Evolutionary conservation across 2,329 filamentous ascomycete genomes (phyloP), one percentile per base, ranked within the genome.

Genomic region (Fusarium tricinctum): DNA sequence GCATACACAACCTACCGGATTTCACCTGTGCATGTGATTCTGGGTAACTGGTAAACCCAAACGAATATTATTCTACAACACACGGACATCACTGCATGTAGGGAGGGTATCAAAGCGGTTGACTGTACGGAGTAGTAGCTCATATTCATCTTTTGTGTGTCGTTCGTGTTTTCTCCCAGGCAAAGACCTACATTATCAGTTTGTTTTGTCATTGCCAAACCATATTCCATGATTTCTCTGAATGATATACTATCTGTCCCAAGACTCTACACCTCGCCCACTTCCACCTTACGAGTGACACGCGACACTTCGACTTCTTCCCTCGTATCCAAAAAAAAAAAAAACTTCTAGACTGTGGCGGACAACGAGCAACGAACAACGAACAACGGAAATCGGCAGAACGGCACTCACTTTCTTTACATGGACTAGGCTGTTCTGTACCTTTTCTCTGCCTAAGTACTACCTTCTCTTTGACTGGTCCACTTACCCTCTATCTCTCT

Each of bases 391-490:
- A 38, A n/a, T 38, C 35, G 35, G 35, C 35, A 38, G 35, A 38
- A n/a, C 60, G 54, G 61, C 45, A 58, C 53, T 53, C 32, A 39
- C 20, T 51, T 40, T 20, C 22, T 35, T 68, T 74, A 73, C 71
- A 77, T 73, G 73, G 75, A 69, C 70, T 63, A 64, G 65, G 57
- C 66, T 63, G 58, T 33, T 15, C 14, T 26, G 9, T 26, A 26
- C 26, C 30, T 33, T 33, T 67, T 67, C 66, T 65, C 63, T 38
- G n/a, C 23, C 23, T 23, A 8, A 8, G 23, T 23, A 23, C 23
- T 8, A 3, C 23, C 23, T 23, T 23, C 35, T 19, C 35, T 72
- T 64, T 76, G 62, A 73, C 73, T 74, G 75, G 75, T 66, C 76
- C 74, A 72, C 75, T 57, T 54, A 47, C 64, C 56, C 55, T 53